Evolutionary conservation across 495 filamentous ascomycete genomes (phyloP).

Genomic region (Gamarada debralockiae): DNA sequence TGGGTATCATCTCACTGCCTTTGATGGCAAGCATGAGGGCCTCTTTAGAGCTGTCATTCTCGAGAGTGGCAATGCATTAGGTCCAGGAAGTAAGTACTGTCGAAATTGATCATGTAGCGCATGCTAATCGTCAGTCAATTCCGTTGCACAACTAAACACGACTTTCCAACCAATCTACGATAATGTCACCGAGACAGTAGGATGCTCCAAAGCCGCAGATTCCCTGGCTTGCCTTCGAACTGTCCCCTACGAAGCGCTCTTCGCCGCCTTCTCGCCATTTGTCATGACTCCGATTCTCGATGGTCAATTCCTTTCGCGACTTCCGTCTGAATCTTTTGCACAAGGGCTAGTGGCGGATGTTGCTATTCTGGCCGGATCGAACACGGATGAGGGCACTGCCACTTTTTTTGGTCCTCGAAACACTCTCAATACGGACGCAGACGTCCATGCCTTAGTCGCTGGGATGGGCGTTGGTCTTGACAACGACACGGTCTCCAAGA

Average conservation of each 20-base stretch:
- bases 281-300: constrained; percentile 3
- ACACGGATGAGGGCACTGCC: constrained; percentile 3
- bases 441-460: background rate
- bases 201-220: constrained; percentile 26
- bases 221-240: constrained; percentile 59
- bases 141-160: background rate
- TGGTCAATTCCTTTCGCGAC: background rate
- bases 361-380: background rate
- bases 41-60: constrained; percentile 1
- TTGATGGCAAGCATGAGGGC: background rate
- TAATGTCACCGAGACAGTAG: background rate
- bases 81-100: background rate
- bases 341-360: background rate
- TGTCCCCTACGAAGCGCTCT: constrained; percentile 52
- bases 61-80: background rate
- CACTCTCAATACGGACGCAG: background rate
- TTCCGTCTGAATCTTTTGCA: background rate
- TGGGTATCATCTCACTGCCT: constrained; percentile 1
- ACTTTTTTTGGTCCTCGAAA: constrained; percentile 3
- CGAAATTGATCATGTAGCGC: background rate
- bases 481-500: constrained; percentile 13
- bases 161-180: background rate
- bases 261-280: constrained; percentile 38
- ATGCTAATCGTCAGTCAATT: background rate
- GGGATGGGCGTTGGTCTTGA: constrained; percentile 9